phyloP scores from a whole-genome alignment of 2,329 filamentous ascomycete species.

The Metarhizium humberi region DNA sequence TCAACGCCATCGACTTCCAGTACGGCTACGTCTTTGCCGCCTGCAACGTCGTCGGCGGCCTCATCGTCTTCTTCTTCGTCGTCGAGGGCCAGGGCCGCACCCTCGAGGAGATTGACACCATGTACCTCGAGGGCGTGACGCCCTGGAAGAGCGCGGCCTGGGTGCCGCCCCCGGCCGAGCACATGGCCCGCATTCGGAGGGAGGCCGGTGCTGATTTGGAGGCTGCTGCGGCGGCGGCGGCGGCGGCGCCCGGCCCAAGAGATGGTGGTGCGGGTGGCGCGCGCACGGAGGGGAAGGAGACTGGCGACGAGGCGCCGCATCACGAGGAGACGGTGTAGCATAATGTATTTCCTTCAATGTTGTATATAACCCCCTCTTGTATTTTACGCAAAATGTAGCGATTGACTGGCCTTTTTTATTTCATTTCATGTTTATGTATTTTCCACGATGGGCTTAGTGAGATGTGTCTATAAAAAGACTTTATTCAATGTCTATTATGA shows the following conservation, averaged over 20 bases:
- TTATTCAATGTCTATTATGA: too few relatives aligned
- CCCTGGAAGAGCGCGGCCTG: slow-evolving; percentile 54
- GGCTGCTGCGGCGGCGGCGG: slow-evolving; percentile 7
- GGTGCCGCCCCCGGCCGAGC: slow-evolving; percentile 33
- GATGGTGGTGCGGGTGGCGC: not conserved
- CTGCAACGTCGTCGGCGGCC: slow-evolving; percentile 55
- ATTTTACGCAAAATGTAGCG: too few relatives aligned
- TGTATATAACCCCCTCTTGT: too few relatives aligned
- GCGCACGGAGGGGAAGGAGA: not conserved
- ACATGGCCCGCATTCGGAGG: slow-evolving; percentile 32
- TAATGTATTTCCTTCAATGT: too few relatives aligned
- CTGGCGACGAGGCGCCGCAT: not conserved
- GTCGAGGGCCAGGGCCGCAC: slow-evolving; percentile 64
- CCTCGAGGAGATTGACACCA: slow-evolving; percentile 71
- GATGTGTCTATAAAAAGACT: too few relatives aligned
- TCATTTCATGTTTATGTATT: too few relatives aligned
- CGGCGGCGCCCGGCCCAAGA: not conserved
- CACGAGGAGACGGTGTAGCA: not conserved
- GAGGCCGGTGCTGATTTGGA: slow-evolving; percentile 31
- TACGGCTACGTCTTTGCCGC: slow-evolving; percentile 71
- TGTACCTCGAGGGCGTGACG: slow-evolving; percentile 59
- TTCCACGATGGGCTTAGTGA: too few relatives aligned
- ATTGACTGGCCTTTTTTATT: too few relatives aligned
- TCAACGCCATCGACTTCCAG: slow-evolving; percentile 57
- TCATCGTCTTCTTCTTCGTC: slow-evolving; percentile 69